These are phyloP conservation scores for Sugiyamaella castrensis DNA, from an alignment of 1,139 yeast genomes.

Conservation along the genomic window DNA sequence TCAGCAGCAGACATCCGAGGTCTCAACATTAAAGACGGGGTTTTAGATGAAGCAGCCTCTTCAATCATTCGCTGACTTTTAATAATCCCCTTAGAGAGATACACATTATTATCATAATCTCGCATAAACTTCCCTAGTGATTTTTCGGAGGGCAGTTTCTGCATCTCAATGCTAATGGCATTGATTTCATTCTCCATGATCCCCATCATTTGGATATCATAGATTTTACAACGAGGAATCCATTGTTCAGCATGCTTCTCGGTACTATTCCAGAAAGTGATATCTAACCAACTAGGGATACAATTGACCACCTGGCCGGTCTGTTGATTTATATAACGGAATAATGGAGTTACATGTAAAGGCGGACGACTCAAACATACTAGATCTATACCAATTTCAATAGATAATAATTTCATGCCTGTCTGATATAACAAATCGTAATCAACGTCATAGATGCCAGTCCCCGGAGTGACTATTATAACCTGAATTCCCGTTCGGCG, in stretches of 20 bases:
- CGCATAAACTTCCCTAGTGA: slow-evolving; percentile 54
- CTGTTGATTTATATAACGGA: slow-evolving; percentile 51
- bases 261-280: slow-evolving; percentile 69
- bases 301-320: slow-evolving; percentile 56
- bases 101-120: slow-evolving; percentile 51
- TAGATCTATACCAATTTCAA: slow-evolving; percentile 85
- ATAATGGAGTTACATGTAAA: slow-evolving; percentile 83
- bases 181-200: slow-evolving; percentile 85
- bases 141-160: slow-evolving; percentile 22
- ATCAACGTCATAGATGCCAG: slow-evolving; percentile 91
- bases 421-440: slow-evolving; percentile 72
- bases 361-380: slow-evolving; percentile 91
- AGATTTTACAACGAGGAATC: slow-evolving; percentile 91
- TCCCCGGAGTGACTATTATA: slow-evolving; percentile 83
- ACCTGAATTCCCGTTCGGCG: slow-evolving; percentile 85
- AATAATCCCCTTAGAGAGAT: slow-evolving; percentile 26
- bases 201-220: slow-evolving; percentile 98
- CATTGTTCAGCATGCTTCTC: slow-evolving; percentile 57
- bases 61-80: slow-evolving; percentile 27
- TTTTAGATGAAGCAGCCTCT: slow-evolving; percentile 23
- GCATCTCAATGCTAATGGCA: slow-evolving; percentile 53
- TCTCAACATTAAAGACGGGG: slow-evolving; percentile 24
- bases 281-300: slow-evolving; percentile 93
- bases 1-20: slow-evolving; percentile 21
- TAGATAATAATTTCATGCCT: slow-evolving; percentile 66